Percentiles rank a stretch among this genome's conserved stretches.
phyloP scores from a whole-genome alignment of 805 yeast species.

The Yarrowia bubula region DNA sequence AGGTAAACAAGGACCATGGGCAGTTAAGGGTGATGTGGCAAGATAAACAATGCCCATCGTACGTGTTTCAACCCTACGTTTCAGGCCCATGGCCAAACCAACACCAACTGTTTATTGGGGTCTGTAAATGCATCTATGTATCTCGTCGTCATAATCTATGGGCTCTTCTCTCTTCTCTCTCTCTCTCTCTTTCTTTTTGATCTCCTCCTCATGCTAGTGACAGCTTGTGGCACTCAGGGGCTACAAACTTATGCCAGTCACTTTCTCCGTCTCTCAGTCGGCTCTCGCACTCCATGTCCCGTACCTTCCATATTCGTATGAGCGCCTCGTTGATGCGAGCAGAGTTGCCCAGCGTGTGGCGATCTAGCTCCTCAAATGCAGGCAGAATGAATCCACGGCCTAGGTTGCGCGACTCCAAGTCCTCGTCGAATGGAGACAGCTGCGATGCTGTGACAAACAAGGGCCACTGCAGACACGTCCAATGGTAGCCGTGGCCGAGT shows the following conservation, averaged over 20 bases:
- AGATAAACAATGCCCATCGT: not conserved
- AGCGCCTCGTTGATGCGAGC: conserved; percentile 19
- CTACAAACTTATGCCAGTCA: conserved; percentile 18
- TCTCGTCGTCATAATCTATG: not conserved
- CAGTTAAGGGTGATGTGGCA: conserved; percentile 12
- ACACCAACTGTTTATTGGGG: not conserved
- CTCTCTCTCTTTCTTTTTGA: not conserved
- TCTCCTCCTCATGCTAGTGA: not conserved
- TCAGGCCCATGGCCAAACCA: no score
- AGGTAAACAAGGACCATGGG: conserved; percentile 8
- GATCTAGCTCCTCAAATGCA: conserved; percentile 12
- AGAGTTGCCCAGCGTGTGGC: conserved; percentile 2
- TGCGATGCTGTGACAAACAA: not conserved
- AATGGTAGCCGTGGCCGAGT: conserved; percentile 10
- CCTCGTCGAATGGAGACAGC: conserved; percentile 10
- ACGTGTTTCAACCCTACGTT: not conserved
- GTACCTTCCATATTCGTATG: conserved; percentile 2
- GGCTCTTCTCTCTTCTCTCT: not conserved
- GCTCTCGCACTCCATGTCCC: conserved; percentile 18
- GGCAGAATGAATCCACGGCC: conserved; percentile 12
- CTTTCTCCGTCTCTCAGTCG: conserved; percentile 4
- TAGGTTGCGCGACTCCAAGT: conserved; percentile 3
- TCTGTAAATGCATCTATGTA: conserved; percentile 1
- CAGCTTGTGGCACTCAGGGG: conserved; percentile 19
- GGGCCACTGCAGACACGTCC: conserved; percentile 14